Conservation (phyloP, 2,329 filamentous ascomycete species). For the Trichoderma citrinoviride region DNA sequence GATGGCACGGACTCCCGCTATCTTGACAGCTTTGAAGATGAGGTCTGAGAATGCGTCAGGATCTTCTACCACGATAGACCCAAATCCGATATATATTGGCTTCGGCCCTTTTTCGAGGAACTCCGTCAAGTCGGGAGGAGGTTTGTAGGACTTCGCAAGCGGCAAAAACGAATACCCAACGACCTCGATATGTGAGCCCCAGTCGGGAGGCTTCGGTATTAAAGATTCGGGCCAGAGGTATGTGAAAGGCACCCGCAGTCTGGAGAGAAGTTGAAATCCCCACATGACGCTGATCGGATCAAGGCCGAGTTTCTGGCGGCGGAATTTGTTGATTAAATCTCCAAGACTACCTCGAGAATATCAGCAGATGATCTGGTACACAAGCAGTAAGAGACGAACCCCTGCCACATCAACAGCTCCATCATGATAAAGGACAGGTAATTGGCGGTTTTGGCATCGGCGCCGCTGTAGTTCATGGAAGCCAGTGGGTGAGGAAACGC, state of each 20-base stretch:
- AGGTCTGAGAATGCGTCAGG: conserved; percentile 55
- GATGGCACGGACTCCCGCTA: conserved; percentile 57
- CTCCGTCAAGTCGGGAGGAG: conserved; percentile 49
- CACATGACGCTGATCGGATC: conserved; percentile 65
- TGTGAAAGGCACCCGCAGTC: conserved; percentile 63
- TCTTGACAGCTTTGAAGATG: conserved; percentile 58
- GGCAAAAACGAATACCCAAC: conserved; percentile 62
- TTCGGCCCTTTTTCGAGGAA: conserved; percentile 57
- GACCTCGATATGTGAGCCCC: conserved; percentile 57
- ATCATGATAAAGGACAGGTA: conserved; percentile 56
- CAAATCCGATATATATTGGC: conserved; percentile 66
- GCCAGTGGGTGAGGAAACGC: conserved; percentile 68
- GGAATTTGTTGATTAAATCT: conserved; percentile 69
- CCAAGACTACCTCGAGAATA: conserved; percentile 62
- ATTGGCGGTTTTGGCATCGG: conserved; percentile 60
- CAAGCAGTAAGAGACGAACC: background rate
- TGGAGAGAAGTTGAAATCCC: conserved; percentile 62
- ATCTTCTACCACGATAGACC: conserved; percentile 64
- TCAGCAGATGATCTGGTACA: conserved; percentile 30
- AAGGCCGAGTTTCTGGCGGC: conserved; percentile 58
- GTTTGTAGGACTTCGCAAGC: conserved; percentile 50
- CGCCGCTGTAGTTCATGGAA: conserved; percentile 55
- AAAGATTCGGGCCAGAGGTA: conserved; percentile 69
- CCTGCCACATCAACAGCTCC: conserved; percentile 21
- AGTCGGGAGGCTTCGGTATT: conserved; percentile 64